Base-by-base conservation (phyloP, 352 stramenopile genomes). In the Phytophthora quininea region DNA sequence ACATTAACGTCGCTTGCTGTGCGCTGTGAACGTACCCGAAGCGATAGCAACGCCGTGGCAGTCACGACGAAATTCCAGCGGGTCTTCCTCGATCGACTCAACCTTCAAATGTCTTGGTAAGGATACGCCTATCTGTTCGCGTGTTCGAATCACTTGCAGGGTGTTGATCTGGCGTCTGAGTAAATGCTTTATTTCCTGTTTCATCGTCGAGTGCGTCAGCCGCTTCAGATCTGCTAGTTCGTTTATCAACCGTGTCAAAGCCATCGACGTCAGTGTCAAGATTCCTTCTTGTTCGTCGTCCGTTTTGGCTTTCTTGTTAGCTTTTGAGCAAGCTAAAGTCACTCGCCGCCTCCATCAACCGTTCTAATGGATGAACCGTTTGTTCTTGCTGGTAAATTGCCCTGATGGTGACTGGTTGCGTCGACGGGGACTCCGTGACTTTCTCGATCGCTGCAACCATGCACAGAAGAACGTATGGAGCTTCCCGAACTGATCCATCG, bases 11-110 rank as follows among this genome's bases (percentile, higher is more conserved):
- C 19, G 19, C 19, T 24, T 24, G 19, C 19, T 24, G 19, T 24
- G 19, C 19, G 19, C 19, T 24, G 19, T 24, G 19, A 24, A 53
- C 71, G 38, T 27, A 75, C 71, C 62, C 29, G 42, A 61, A 8
- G 62, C 30, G 48, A 73, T 54, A 55, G 71, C 57, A 27, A 66
- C 30, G 14, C 71, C 61, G 37, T 58, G 32, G 0, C 30, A 69
- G 31, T 78, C 67, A 3, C 67, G 58, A 30, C 71, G 66, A 48
- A 73, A 64, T 50, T 78, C 71, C 4, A 78, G 46, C 14, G 52
- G 66, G 38, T 78, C 62, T 31, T 78, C 71, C 33, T 58, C 49
- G 2, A 70, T 50, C 19, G 45, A 12, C 4, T 47, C 27, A 31
- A 78, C 55, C 51, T 67, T 37, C 2, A 78, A 46, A n/a, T 75